Percentiles rank a stretch among this genome's conserved stretches.
phyloP scores from a whole-genome alignment of 805 yeast species.

The Saccharomyces cerevisiae region DNA sequence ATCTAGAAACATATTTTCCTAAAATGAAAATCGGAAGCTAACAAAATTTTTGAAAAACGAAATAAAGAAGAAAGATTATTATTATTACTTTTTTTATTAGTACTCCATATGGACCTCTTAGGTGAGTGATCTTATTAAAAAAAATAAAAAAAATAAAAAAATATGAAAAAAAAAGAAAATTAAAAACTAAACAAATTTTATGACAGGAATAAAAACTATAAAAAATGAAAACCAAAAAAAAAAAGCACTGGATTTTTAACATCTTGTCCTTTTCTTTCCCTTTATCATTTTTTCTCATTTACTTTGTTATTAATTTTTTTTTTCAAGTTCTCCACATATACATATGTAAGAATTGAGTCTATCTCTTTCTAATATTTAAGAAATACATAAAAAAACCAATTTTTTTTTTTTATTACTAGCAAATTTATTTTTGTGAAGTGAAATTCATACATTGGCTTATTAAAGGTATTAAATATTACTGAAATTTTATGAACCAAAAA shows the following conservation, averaged over 20 bases:
- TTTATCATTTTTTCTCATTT: neutral
- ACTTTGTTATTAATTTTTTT: neutral
- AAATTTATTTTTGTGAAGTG: neutral
- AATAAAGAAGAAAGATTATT: neutral
- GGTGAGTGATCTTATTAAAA: conserved; percentile 4
- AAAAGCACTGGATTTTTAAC: neutral
- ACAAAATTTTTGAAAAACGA: neutral
- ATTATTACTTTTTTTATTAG: neutral
- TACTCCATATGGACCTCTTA: conserved; percentile 5
- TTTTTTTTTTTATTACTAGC: neutral
- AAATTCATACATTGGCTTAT: too few species aligned
- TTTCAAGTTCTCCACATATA: neutral
- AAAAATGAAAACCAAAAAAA: neutral
- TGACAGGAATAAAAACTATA: neutral
- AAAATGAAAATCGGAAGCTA: neutral
- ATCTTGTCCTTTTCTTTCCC: neutral
- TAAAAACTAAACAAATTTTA: neutral
- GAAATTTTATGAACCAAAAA: neutral
- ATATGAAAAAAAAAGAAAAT: neutral
- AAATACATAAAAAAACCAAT: neutral
- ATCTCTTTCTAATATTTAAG: neutral
- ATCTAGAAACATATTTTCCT: neutral
- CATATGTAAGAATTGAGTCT: neutral
- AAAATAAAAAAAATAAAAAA: neutral
- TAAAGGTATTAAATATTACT: too few species aligned